phyloP scores from a whole-genome alignment of 306 rosid species.

The Acmispon strigosus region DNA sequence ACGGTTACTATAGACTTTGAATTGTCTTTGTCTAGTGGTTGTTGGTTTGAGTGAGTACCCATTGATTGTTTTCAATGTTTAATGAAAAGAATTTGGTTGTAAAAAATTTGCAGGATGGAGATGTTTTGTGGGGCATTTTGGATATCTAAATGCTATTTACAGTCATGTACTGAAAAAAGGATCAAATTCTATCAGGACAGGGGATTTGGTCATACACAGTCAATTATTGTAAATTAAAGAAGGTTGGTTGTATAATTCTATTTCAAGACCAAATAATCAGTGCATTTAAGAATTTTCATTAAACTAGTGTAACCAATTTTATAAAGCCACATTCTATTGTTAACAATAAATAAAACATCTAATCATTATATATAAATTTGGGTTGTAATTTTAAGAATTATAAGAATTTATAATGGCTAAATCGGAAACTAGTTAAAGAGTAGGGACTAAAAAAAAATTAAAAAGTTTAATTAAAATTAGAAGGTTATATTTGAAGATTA shows the following conservation, averaged over 20 bases:
- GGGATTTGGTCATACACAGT: not conserved
- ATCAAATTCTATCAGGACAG: not conserved
- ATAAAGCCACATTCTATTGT: not conserved
- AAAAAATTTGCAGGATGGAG: not conserved
- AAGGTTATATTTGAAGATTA: not conserved
- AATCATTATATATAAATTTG: too few species aligned
- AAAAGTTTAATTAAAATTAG: not conserved
- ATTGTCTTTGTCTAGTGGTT: too few species aligned
- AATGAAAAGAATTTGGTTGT: too few species aligned
- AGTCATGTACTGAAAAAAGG: not conserved
- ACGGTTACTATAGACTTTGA: too few species aligned
- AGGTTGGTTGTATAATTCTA: not conserved
- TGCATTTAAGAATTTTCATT: not conserved
- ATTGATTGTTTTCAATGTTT: too few species aligned
- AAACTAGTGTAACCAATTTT: not conserved
- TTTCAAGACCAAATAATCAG: not conserved
- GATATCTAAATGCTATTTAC: not conserved
- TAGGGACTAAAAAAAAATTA: not conserved
- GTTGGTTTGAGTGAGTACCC: too few species aligned
- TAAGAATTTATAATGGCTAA: not conserved
- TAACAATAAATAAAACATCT: too few species aligned
- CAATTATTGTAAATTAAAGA: not conserved
- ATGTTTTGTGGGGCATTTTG: slow-evolving; percentile 9
- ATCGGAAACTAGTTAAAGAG: not conserved
- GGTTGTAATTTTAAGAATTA: too few species aligned